Conservation (phyloP, 805 yeast species). For the Saccharomyces cerevisiae region DNA sequence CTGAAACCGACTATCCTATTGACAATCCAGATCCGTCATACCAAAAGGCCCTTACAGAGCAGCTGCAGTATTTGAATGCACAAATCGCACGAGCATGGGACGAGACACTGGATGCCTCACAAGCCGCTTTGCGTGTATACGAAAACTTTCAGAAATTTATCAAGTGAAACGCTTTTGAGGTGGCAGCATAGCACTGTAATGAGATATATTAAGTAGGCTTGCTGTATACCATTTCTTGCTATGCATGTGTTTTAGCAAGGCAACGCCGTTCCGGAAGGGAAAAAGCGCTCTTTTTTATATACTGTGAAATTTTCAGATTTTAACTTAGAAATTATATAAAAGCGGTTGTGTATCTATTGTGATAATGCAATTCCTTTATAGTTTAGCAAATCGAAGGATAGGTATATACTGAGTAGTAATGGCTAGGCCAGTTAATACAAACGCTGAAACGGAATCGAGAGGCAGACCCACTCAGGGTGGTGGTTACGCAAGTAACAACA, state of each 20-base stretch:
- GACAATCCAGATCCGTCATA: conserved; percentile 6
- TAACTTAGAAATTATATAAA: neutral
- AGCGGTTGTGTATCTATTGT: neutral
- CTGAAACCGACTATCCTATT: conserved; percentile 46
- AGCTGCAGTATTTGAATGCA: conserved; percentile 9
- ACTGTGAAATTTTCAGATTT: neutral
- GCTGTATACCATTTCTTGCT: neutral
- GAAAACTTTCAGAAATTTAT: conserved; percentile 13
- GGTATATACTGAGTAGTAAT: conserved; percentile 8
- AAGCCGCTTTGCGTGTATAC: conserved; percentile 5
- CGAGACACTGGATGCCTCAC: conserved; percentile 1
- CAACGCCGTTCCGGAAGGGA: conserved; percentile 1
- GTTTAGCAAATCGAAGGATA: neutral
- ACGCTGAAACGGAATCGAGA: conserved; percentile 26
- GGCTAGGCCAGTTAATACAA: conserved; percentile 21
- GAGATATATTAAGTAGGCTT: neutral
- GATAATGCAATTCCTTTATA: neutral
- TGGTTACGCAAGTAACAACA: conserved; percentile 1
- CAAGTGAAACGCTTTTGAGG: neutral
- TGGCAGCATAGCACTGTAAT: neutral
- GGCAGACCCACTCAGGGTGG: conserved; percentile 7
- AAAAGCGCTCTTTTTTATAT: neutral
- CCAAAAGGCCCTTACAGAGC: conserved; percentile 4
- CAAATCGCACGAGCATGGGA: conserved; percentile 6
- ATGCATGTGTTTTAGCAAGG: neutral